These are phyloP conservation scores for Striga hermonthica DNA, from an alignment of 305 asterid genomes.

Conservation along the genomic window DNA sequence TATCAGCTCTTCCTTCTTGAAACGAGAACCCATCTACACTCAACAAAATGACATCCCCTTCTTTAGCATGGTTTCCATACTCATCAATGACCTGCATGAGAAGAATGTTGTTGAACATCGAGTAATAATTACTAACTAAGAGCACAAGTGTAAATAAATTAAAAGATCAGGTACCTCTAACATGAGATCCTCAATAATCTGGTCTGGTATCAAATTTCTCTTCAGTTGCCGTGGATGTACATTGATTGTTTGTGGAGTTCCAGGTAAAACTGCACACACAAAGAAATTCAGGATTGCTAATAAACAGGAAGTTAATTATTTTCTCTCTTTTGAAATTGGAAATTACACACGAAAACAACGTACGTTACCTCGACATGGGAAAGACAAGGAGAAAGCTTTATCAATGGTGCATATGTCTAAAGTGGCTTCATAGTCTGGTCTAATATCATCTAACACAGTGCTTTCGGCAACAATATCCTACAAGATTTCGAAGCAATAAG, in stretches of 20 bases:
- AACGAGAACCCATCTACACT: constrained; percentile 50
- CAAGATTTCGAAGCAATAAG: constrained; percentile 27
- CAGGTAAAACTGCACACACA: constrained; percentile 51
- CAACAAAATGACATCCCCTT: constrained; percentile 43
- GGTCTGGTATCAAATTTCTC: constrained; percentile 51
- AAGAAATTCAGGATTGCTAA: constrained; percentile 25
- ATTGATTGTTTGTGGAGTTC: constrained; percentile 35
- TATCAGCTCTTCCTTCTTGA: constrained; percentile 34
- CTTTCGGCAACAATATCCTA: constrained; percentile 44
- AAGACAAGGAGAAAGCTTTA: constrained; percentile 35
- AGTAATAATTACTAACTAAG: background rate
- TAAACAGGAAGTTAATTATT: background rate
- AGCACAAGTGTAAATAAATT: background rate
- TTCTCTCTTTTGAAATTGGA: background rate
- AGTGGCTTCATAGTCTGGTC: constrained; percentile 51
- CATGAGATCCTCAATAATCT: constrained; percentile 42
- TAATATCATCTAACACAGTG: constrained; percentile 44
- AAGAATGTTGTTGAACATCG: background rate
- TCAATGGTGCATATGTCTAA: constrained; percentile 43
- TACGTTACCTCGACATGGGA: constrained; percentile 50
- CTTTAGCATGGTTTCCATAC: constrained; percentile 51
- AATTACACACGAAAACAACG: constrained; percentile 20
- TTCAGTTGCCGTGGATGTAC: constrained; percentile 28
- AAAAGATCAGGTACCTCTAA: constrained; percentile 41
- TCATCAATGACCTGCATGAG: constrained; percentile 53